Conservation (phyloP, 1,284 basidiomycete genomes). For the Ganoderma resinaceum region DNA sequence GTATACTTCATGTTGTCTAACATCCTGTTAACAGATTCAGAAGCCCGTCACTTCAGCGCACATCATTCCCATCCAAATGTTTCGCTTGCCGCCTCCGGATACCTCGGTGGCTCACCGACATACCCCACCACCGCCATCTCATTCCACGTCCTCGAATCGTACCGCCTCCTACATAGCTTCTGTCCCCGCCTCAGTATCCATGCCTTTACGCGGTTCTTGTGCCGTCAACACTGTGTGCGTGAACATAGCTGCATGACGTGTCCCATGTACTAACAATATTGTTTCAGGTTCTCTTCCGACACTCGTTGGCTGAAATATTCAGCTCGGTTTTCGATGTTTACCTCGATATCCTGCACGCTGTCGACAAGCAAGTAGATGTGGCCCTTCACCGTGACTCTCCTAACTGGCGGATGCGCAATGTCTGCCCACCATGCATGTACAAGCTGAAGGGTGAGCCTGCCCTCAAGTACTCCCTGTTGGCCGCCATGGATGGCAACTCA, state of each 20-base stretch:
- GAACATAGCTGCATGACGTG: background rate
- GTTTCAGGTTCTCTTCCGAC: background rate
- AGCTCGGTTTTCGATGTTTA: background rate
- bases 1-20: no score
- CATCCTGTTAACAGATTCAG: no score
- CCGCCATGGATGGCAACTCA: background rate
- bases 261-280: background rate
- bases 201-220: background rate
- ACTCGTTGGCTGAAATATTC: background rate
- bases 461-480: background rate
- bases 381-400: background rate
- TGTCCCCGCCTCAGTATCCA: background rate
- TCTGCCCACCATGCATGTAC: background rate
- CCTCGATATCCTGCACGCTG: background rate
- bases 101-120: background rate
- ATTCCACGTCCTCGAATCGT: background rate
- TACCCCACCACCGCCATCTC: background rate
- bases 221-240: background rate
- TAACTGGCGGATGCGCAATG: background rate
- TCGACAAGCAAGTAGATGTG: background rate
- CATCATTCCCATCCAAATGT: no score
- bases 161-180: background rate
- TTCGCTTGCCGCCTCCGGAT: background rate
- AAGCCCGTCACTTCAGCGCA: no score
- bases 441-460: background rate